Evolutionary conservation across 495 filamentous ascomycete species (phyloP).

Genomic region (Neurospora sp.): DNA sequence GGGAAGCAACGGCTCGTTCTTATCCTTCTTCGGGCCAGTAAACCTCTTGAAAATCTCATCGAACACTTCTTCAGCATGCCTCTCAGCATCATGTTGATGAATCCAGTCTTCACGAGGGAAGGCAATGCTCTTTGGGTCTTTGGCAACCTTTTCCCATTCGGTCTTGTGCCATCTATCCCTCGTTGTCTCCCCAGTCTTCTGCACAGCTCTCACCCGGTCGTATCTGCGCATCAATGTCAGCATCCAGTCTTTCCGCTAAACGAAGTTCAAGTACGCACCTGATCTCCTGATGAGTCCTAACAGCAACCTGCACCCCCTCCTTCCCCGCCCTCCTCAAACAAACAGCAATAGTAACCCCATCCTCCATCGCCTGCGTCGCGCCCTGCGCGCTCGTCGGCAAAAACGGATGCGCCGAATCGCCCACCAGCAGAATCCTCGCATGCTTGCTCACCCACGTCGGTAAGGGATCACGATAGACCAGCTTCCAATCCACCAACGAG

Average conservation of each 20-base stretch:
- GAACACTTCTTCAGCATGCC: constrained; percentile 43
- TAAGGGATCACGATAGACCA: constrained; percentile 56
- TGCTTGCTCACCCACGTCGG: constrained; percentile 52
- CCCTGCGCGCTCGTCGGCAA: constrained; percentile 54
- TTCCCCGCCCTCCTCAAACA: constrained; percentile 47
- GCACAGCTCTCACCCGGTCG: constrained; percentile 35
- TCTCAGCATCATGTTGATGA: constrained; percentile 45
- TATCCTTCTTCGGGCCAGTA: rapidly evolving
- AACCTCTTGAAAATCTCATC: constrained; percentile 26
- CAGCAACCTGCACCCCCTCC: constrained; percentile 33
- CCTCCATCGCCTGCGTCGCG: constrained; percentile 58
- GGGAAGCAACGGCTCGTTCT: background rate
- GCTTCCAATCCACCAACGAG: constrained; percentile 53
- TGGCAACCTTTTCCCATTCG: constrained; percentile 42
- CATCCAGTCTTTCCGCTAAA: background rate
- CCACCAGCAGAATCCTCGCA: constrained; percentile 46
- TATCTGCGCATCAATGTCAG: constrained; percentile 19
- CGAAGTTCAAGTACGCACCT: constrained; percentile 13
- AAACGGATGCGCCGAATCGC: constrained; percentile 57
- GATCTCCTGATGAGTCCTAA: constrained; percentile 29
- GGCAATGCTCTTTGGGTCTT: constrained; percentile 41
- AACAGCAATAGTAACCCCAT: constrained; percentile 49
- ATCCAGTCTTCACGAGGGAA: constrained; percentile 47
- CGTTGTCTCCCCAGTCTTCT: constrained; percentile 45
- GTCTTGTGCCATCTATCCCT: constrained; percentile 49